Base-by-base conservation (phyloP, 345 rosid genomes). In the Viola odorata region DNA sequence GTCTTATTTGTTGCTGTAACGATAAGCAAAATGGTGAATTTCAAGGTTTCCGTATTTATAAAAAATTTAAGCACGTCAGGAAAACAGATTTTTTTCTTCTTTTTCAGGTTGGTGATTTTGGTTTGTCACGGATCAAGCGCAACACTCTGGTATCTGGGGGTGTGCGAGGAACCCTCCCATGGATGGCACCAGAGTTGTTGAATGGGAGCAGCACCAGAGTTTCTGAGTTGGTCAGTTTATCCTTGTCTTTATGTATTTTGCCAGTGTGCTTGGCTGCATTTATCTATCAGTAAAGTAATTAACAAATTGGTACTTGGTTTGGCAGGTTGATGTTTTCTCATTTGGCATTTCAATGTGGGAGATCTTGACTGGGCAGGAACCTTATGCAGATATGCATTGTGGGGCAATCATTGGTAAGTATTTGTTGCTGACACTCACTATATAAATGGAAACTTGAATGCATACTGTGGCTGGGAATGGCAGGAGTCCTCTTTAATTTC, bases 281-380 rank as follows among this genome's bases (percentile, higher is more conserved):
- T 12, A 17, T 23, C 13, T 12, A 50, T 9, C 6, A 5, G 41
- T 37, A 37, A 58, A 58, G 63, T 50, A 53, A 32, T 62, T 49
- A 56, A 8, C 15, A 39, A 50, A 45, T 23, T 54, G 14, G 41
- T 55, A 62, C 64, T 57, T 50, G 37, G 60, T 53, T 57, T 53
- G 58, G 37, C 70, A 78, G 85, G 81, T 76, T 59, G 85, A 85
- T 63, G 91, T 85, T 60, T 85, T 79, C 75, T 85, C 91, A 32
- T 85, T 79, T 71, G 91, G 91, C 66, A 83, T 85, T 68, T 81
- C 85, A 13, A 23, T 85, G 71, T 85, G 91, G 91, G 91, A 85
- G 78, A 83, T 83, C 69, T 68, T 80, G 79, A 83, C 91, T 3
- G 82, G 84, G 56, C 86, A 83, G 67, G 91, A 81, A 70, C 91